phyloP scores from a whole-genome alignment of 1,284 basidiomycete genomes.

The Lignosus rhinocerotis region DNA sequence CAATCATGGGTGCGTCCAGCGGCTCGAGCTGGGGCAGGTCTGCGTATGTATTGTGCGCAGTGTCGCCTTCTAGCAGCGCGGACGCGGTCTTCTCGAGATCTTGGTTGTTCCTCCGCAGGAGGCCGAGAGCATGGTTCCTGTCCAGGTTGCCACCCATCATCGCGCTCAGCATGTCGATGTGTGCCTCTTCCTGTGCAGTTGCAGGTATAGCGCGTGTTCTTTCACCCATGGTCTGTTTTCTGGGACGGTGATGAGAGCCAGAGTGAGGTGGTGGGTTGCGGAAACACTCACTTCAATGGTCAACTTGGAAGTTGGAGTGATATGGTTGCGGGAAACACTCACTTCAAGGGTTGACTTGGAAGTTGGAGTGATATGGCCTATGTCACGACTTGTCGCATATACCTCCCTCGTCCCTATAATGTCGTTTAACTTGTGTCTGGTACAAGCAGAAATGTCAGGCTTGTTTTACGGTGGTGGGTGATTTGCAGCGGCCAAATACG shows the following conservation, averaged over 20 bases:
- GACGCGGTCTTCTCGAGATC: conserved; percentile 61
- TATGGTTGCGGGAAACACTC: background rate
- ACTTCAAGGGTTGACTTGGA: too few species aligned
- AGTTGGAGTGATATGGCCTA: too few species aligned
- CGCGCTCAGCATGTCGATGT: conserved; percentile 38
- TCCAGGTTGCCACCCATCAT: conserved; percentile 43
- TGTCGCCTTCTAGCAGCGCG: conserved; percentile 59
- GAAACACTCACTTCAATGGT: background rate
- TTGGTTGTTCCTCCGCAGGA: conserved; percentile 59
- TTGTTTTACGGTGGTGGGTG: too few species aligned
- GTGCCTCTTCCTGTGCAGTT: conserved; percentile 28
- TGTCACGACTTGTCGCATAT: too few species aligned
- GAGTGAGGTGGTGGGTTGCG: background rate
- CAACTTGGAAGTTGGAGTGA: too few species aligned
- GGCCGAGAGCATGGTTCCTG: conserved; percentile 46
- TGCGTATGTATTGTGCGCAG: conserved; percentile 16
- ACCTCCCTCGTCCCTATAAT: too few species aligned
- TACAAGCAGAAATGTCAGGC: too few species aligned
- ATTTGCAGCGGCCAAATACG: too few species aligned
- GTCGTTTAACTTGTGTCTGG: too few species aligned
- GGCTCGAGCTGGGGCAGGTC: conserved; percentile 22
- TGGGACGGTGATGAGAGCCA: background rate
- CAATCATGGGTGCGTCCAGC: conserved; percentile 10
- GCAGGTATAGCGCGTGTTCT: conserved; percentile 4
- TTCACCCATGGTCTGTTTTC: conserved; percentile 3